Base-by-base conservation (phyloP, 208 protist species). In the Leishmania martiniquensis region DNA sequence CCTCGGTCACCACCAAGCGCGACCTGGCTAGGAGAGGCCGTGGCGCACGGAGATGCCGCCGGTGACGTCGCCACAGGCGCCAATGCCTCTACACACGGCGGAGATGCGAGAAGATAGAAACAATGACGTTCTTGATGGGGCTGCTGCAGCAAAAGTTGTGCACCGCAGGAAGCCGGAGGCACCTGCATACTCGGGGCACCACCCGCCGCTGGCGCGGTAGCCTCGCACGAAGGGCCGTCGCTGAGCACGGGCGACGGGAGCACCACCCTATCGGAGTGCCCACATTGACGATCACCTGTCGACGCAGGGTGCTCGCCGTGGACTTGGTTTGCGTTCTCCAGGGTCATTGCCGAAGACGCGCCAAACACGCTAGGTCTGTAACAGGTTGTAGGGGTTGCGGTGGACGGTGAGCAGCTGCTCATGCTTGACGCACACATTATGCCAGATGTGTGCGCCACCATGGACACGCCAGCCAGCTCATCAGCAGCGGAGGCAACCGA, bases 391-490 rank as follows among this genome's bases (percentile, higher is more conserved):
- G 67, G 1, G 45, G n/a, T 1, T 12, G 47, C 32, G 47, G 44
- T 42, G 47, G 15, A 9, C 15, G 44, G 49, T 34, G 70, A 9
- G 52, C 34, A 57, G 49, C 49, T 63, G 70, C 10, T 34, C 22
- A 4, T 29, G 20, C 32, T 57, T 2, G 49, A 25, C 34, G 39
- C 63, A 70, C 32, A 70, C 17, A 83, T 29, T 68, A 83, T 83
- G 59, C 79, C 79, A n/a, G 67, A 51, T 42, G 51, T 52, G 29
- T 78, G 67, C 13, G 55, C 45, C 7, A 62, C 79, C 37, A 83
- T 57, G 7, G 72, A 72, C n/a, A 83, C 59, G 13, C 79, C 79
- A 13, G 66, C 32, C 20, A 83, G 32, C 59, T 83, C 74, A 34
- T 75, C 74, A n/a, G 74, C 73, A 0, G 74, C 62, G 59, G 79